Base-by-base conservation (phyloP, 371 early-diverging fungal genomes). In the Saksenaea vasiformis region DNA sequence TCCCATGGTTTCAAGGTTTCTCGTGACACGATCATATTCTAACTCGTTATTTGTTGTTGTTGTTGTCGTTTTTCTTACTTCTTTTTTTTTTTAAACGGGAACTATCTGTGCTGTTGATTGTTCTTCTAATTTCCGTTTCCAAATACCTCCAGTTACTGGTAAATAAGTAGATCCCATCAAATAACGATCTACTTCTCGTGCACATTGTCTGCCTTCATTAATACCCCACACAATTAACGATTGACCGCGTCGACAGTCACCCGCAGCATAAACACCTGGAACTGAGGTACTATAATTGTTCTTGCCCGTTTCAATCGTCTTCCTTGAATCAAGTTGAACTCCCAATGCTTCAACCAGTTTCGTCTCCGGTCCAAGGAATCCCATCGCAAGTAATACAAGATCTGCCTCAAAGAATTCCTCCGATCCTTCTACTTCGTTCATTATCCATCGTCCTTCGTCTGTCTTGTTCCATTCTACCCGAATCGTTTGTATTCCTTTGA, bases 241-340 rank as follows among this genome's bases (percentile, higher is more conserved):
- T 80, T 96, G 96, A 34, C 98, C 98, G 31, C 97, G 88, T 11
- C 97, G 90, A 76, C 97, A 96, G 80, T 98, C 98, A 64, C 98
- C 98, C 7, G 96, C 97, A 22, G 97, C 97, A 78, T 89, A 98
- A 43, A 97, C 94, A 55, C 91, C 89, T 28, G 85, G 74, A 36
- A 92, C 87, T 38, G 85, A 83, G 5, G 97, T 97, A 47, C 74
- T 68, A 73, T 95, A 97, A 58, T 80, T 78, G 63, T 85, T 89
- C 70, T 85, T 85, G n/a, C 87, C 77, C 1, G 95, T 95, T 54
- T 90, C 87, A 66, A 95, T 88, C 76, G 90, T 92, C 44, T 92
- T 81, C 7, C 90, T 85, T 4, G 80, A 77, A 71, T 91, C 90
- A 66, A 88, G 84, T 81, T 87, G 90, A 39, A 96, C 81, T 11